Evolutionary conservation across 257 asterid species (phyloP).

Genomic region (Petunia secreta): DNA sequence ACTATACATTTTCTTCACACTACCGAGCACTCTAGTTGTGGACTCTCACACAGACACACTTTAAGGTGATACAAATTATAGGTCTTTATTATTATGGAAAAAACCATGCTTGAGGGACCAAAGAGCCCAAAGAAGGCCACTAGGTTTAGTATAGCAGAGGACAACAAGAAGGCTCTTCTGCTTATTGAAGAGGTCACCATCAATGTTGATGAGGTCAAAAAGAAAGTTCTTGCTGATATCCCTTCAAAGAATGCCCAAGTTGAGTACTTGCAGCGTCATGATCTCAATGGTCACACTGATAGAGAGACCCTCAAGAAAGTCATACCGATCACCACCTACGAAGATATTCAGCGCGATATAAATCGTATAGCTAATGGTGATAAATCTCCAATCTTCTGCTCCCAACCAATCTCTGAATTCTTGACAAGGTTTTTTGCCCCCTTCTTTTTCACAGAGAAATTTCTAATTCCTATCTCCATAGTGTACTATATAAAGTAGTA

Average conservation of each 20-base stretch:
- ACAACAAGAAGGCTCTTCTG: conserved; percentile 34
- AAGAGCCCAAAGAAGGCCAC: neutral
- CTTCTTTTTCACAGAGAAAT: no score
- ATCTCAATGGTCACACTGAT: conserved; percentile 38
- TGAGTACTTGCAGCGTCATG: conserved; percentile 39
- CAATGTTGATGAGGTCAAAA: conserved; percentile 41
- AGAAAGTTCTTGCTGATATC: conserved; percentile 45
- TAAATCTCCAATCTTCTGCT: conserved; percentile 41
- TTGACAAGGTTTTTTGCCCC: conserved; percentile 35
- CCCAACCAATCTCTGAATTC: conserved; percentile 48
- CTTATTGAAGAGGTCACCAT: conserved; percentile 42
- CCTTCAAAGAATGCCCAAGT: conserved; percentile 38
- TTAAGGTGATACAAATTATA: neutral
- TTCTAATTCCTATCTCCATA: neutral
- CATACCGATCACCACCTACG: conserved; percentile 45
- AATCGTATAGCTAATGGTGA: conserved; percentile 43
- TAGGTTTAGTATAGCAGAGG: conserved; percentile 26
- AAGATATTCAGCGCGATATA: conserved; percentile 41
- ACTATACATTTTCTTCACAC: neutral
- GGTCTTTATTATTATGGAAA: neutral
- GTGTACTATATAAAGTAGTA: neutral
- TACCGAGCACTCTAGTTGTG: no score
- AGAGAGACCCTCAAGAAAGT: conserved; percentile 44
- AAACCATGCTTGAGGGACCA: conserved; percentile 38
- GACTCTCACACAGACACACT: no score